Evolutionary conservation across 2,329 filamentous ascomycete genomes (phyloP).

Genomic region (Coniochaeta pulveracea): DNA sequence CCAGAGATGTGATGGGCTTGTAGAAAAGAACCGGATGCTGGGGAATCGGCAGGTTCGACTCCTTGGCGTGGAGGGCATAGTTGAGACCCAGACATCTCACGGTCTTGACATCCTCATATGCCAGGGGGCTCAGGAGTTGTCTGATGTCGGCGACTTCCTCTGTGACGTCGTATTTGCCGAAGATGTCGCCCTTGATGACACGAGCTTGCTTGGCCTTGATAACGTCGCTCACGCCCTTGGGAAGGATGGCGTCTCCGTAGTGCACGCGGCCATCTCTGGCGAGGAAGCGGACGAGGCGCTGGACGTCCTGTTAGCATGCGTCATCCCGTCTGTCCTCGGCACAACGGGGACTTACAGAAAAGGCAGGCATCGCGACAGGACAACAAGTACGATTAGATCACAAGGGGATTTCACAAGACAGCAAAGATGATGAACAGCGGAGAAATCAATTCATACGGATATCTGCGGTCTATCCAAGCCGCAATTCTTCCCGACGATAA

Average conservation of each 20-base stretch:
- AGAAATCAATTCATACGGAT: no score
- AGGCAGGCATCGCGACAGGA: conserved; percentile 10
- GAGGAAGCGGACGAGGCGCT: conserved; percentile 66
- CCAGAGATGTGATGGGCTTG: conserved; percentile 56
- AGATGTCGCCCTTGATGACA: conserved; percentile 55
- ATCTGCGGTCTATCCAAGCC: no score
- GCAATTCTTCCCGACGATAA: no score
- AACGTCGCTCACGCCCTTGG: conserved; percentile 46
- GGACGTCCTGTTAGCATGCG: conserved; percentile 5
- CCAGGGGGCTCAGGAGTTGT: conserved; percentile 51
- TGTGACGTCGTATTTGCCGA: conserved; percentile 52
- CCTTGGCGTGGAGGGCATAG: conserved; percentile 60
- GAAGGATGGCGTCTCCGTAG: conserved; percentile 65
- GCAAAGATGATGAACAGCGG: not conserved
- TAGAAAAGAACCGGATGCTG: conserved; percentile 64
- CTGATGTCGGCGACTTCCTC: conserved; percentile 45
- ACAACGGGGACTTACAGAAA: conserved; percentile 11
- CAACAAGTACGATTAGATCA: not conserved
- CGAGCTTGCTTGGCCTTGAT: conserved; percentile 47
- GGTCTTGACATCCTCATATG: conserved; percentile 49
- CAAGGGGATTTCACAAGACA: not conserved
- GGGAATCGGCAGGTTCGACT: conserved; percentile 58
- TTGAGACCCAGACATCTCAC: conserved; percentile 62
- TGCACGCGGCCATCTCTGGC: conserved; percentile 58
- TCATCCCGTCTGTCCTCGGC: not conserved